A percentile compares a stretch with the other conserved stretches of the same genome.
phyloP scores from a whole-genome alignment of 2,329 filamentous ascomycete species.

The Atkinsonella hypoxylon region DNA sequence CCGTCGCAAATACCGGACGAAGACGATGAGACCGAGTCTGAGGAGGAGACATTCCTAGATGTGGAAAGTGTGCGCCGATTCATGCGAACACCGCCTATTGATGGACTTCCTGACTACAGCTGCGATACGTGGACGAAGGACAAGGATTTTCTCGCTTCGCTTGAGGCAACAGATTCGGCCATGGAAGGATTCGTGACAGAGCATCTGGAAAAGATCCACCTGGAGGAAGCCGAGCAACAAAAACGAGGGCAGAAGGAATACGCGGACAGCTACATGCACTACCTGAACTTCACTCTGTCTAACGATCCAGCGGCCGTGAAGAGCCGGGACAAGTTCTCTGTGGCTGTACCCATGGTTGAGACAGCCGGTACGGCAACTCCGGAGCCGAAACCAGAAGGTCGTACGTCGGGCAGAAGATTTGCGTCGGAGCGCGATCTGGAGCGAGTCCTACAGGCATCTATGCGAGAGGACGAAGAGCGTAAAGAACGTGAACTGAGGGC shows the following conservation, averaged over 20 bases:
- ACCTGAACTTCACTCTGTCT: constrained; percentile 44
- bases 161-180: constrained; percentile 24
- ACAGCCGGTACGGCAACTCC: constrained; percentile 26
- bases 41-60: constrained; percentile 39
- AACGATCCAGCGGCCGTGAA: constrained; percentile 42
- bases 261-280: constrained; percentile 34
- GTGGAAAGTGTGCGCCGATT: constrained; percentile 37
- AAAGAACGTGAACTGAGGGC: constrained; percentile 53
- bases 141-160: constrained; percentile 28
- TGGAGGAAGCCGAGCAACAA: constrained; percentile 26
- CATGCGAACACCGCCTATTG: constrained; percentile 42
- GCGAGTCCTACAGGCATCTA: constrained; percentile 58
- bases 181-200: constrained; percentile 34
- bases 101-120: constrained; percentile 37
- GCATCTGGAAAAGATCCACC: constrained; percentile 30
- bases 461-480: constrained; percentile 57
- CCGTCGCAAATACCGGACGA: constrained; percentile 37
- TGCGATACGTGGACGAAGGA: constrained; percentile 37
- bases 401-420: constrained; percentile 43
- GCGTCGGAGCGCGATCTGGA: constrained; percentile 64
- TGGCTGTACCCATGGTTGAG: constrained; percentile 24
- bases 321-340: constrained; percentile 41
- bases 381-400: constrained; percentile 45
- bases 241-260: constrained; percentile 29
- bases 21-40: constrained; percentile 42